Conservation (phyloP, 2,329 filamentous ascomycete species). For the Parafenestella ontariensis region DNA sequence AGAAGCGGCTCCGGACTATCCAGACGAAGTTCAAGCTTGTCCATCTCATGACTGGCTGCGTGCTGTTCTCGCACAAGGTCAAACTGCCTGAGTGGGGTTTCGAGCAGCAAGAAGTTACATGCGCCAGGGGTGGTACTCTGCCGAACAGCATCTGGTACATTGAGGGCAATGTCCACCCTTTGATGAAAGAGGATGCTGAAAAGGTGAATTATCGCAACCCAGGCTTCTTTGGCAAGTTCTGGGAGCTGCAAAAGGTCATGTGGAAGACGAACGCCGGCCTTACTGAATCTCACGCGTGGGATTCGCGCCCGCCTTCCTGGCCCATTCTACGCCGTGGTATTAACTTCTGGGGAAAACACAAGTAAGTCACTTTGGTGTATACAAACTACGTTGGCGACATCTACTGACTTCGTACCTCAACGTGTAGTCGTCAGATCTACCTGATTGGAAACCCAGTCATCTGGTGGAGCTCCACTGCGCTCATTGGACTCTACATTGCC, state of each 20-base stretch:
- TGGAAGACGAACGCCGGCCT: conserved; percentile 98
- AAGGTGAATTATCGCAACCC: conserved; percentile 96
- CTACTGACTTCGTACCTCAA: not conserved
- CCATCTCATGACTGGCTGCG: conserved; percentile 96
- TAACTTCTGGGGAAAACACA: conserved; percentile 97
- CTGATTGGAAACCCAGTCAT: conserved; percentile 87
- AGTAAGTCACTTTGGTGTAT: not conserved
- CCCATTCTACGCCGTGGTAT: conserved; percentile 91
- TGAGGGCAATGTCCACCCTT: conserved; percentile 86
- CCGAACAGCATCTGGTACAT: conserved; percentile 98
- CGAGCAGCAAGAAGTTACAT: conserved; percentile 99
- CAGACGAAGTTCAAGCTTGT: conserved; percentile 96
- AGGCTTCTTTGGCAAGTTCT: conserved; percentile 97
- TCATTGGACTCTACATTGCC: conserved; percentile 75
- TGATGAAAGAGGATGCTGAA: conserved; percentile 76
- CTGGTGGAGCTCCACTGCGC: conserved; percentile 87
- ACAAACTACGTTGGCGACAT: not conserved
- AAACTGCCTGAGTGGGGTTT: conserved; percentile 98
- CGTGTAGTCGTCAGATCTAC: conserved; percentile 82
- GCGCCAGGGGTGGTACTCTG: conserved; percentile 85
- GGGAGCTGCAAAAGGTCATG: conserved; percentile 97
- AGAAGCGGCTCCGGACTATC: conserved; percentile 88
- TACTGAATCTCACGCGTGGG: conserved; percentile 96
- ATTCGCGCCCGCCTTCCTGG: conserved; percentile 93
- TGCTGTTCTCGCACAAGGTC: conserved; percentile 97